Base-by-base conservation (phyloP, 345 rosid species). In the Euclidium syriacum region DNA sequence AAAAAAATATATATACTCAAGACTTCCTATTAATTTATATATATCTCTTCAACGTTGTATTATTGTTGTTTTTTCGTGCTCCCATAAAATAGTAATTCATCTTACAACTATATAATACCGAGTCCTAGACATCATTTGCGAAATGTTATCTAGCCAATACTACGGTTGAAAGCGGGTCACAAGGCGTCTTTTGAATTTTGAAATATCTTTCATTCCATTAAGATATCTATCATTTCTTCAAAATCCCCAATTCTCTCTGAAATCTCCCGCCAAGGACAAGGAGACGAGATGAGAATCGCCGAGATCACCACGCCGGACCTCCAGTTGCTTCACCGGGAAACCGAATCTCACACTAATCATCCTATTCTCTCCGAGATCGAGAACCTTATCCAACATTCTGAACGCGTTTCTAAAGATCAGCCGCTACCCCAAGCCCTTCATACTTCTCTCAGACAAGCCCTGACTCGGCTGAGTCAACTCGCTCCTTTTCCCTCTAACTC, bases 241-340 rank as follows among this genome's bases (percentile, higher is more conserved):
- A 18, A 68, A 67, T 52, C 62, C 25, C 58, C 48, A 29, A 39
- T 34, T 39, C 56, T 18, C 26, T 27, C 50, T 27, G 38, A 23
- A 16, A 40, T 63, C 43, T 74, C 73, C 54, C 76, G 78, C 77
- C 70, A 54, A 54, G 43, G 33, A 58, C 38, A 22, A 16, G 19
- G 54, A 46, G 25, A 49, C 12, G 55, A 18, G 71, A 91, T 92
- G 98, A 79, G 85, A 63, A 89, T 92, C 64, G 84, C 96, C 34
- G 96, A 92, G 75, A 73, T 89, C 70, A 74, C 88, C 9, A 77
- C 95, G 60, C 89, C 80, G 70, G 94, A 80, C 10, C 59, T 60
- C 77, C 83, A 75, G 43, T 74, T 44, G 34, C 11, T 47, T 42
- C 60, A 43, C 24, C 65, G 51, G 34, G 75, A 53, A 30, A 30